Percentiles rank a stretch among this genome's conserved stretches.
phyloP scores from a whole-genome alignment of 108 stramenopile genomes.

The Skeletonema potamos region DNA sequence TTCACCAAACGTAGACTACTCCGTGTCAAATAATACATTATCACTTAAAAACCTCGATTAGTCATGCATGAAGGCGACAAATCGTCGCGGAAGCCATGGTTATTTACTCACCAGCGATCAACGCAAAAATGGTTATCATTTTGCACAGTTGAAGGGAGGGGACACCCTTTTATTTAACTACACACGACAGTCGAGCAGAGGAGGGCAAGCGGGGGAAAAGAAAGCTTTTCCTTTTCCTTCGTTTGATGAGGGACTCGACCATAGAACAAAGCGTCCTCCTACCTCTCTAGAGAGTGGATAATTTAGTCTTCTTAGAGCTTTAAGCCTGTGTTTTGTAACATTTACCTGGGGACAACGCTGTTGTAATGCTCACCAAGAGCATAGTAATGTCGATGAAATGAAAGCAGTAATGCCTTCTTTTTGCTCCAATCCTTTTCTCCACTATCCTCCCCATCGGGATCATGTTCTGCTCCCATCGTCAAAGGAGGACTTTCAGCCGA shows the following conservation, averaged over 20 bases:
- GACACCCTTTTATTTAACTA: no score
- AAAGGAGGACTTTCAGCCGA: conserved; percentile 57
- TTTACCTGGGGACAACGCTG: conserved; percentile 60
- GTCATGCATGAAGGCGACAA: background rate
- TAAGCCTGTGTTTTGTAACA: no score
- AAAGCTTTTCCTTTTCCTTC: no score
- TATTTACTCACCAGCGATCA: background rate
- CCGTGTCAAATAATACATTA: background rate
- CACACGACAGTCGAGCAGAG: no score
- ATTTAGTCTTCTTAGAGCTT: no score
- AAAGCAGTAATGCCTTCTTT: conserved; percentile 65
- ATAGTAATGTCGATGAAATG: conserved; percentile 97
- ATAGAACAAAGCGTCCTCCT: no score
- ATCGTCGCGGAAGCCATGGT: background rate
- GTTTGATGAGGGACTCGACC: no score
- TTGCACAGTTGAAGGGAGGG: no score
- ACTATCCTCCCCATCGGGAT: conserved; percentile 17
- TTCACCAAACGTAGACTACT: no score
- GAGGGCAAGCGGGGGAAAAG: no score
- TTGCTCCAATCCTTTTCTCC: conserved; percentile 24
- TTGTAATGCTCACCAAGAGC: conserved; percentile 99
- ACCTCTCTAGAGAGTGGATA: no score
- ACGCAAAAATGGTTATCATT: no score
- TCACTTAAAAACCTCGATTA: background rate
- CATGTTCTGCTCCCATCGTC: conserved; percentile 47